Evolutionary conservation across 2,329 filamentous ascomycete genomes (phyloP), one percentile per base, ranked within the genome.

Genomic region (Alternaria rosae): DNA sequence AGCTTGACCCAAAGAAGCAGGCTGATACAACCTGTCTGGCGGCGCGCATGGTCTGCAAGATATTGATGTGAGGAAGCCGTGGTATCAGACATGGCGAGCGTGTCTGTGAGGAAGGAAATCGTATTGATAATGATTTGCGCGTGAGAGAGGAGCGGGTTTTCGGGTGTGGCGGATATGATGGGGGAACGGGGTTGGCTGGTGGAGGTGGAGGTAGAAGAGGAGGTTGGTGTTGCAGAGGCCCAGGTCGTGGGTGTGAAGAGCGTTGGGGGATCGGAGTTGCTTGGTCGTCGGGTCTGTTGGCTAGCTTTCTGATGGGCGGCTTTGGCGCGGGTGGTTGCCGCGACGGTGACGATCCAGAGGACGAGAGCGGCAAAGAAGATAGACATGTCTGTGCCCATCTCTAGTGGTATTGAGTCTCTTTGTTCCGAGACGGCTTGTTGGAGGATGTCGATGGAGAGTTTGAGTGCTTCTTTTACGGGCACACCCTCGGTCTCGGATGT

Each of bases 331-430:
- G 69, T 69, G 10, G 54, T 70, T 15, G 74, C 70, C 17, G 73
- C 67, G 26, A 74, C 72, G 5, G 76, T 78, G 15, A 72, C 66
- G 7, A 71, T 70, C 78, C 79, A 81, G 0, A 80, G 59, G 1
- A 79, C 73, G 5, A 81, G 66, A 2, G 69, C 67, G 20, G 79
- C 76, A 23, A 73, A 76, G 61, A 76, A 79, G 12, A 80, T 57
- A 30, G 75, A 70, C 66, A 80, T 74, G 23, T 79, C 74, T 32
- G 70, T 65, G 13, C 78, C 78, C 20, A 75, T 60, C 35, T 70
- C 70, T 20, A 70, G 69, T 1, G 58, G 58, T 6, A 72, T 62
- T 1, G 51, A 47, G 6, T 71, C 59, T 11, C 60, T 41, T 26
- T 68, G 69, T 15, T 67, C 59, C 3, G 69, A 62, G 20, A 76